These are phyloP conservation scores for Solanum gracilifrons DNA, from an alignment of 257 asterid genomes.

Conservation along the genomic window DNA sequence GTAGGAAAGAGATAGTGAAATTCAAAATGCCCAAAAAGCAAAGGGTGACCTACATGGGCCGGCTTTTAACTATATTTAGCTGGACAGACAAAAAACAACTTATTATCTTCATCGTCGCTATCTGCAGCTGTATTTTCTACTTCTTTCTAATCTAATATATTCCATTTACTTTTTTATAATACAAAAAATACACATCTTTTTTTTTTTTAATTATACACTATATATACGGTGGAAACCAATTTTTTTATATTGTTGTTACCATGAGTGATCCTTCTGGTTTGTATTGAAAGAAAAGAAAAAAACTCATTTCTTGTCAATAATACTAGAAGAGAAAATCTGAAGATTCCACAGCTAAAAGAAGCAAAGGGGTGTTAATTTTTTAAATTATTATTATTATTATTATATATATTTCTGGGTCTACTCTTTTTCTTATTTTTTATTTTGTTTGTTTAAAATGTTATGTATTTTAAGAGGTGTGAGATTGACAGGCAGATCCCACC, in stretches of 20 bases:
- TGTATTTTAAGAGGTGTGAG: slow-evolving; percentile 32
- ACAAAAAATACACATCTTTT: neutral
- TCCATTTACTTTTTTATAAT: neutral
- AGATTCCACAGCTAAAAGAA: slow-evolving; percentile 34
- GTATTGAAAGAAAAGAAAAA: neutral
- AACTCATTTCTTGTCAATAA: slow-evolving; percentile 1
- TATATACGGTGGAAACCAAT: neutral
- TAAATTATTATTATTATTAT: neutral
- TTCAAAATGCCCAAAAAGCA: slow-evolving; percentile 48
- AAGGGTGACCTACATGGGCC: slow-evolving; percentile 80
- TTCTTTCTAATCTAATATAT: neutral
- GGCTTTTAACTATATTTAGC: slow-evolving; percentile 94
- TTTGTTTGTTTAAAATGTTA: neutral
- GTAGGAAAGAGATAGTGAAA: slow-evolving; percentile 30
- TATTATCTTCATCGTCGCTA: slow-evolving; percentile 71
- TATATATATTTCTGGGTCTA: neutral
- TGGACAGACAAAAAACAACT: slow-evolving; percentile 79
- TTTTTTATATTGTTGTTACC: slow-evolving; percentile 1
- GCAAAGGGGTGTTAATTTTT: neutral
- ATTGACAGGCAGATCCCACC: slow-evolving; percentile 97
- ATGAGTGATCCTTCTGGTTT: slow-evolving; percentile 13
- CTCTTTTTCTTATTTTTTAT: neutral
- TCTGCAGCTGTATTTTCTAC: slow-evolving; percentile 23
- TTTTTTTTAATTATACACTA: neutral
- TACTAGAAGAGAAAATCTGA: slow-evolving; percentile 12